Base-by-base conservation (phyloP, 805 yeast genomes). In the Candida maesae region DNA sequence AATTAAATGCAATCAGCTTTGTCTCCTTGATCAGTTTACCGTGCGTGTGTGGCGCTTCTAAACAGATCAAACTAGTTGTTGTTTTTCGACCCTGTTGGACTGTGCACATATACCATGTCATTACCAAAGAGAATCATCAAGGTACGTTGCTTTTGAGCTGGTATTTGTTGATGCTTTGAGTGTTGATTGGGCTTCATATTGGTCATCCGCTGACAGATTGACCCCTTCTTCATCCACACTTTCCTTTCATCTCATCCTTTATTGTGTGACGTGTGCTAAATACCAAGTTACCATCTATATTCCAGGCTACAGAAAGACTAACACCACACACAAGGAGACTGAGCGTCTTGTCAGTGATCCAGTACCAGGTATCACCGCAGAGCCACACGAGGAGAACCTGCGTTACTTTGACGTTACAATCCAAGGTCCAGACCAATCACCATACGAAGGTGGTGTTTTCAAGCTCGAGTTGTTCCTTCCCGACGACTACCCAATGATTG, bases 401-500 rank as follows among this genome's bases (percentile, higher is more conserved):
- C 78, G 99, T 52, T 88, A 91, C 62, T 93, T 93, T 57, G 86
- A 88, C 50, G 99, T 93, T 19, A 78, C 86, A 2, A 83, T 93
- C 46, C 88, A 86, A 45, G 99, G 99, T 0, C 99, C 99, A 9
- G 70, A 75, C 23, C 82, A 84, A 39, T 85, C 95, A 2, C 98
- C 99, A 1, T 93, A 91, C 59, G 96, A 91, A 58, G 88, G 89
- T 29, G 86, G 86, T 21, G 56, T 67, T 4, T 93, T 93, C 68
- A 73, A 83, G 51, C 68, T 93, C 44, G 99, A 93, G 63, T 69
- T 93, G 48, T 93, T 75, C 59, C 65, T 93, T 49, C 98, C 99
- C 2, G 97, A 93, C 58, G 99, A 93, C 59, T 93, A 93, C 63
- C 99, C 99, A 11, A 84, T 91, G 97, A 88, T 87, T 56, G 95